phyloP scores from a whole-genome alignment of 352 stramenopile species.

The Pythium grandisporangium region DNA sequence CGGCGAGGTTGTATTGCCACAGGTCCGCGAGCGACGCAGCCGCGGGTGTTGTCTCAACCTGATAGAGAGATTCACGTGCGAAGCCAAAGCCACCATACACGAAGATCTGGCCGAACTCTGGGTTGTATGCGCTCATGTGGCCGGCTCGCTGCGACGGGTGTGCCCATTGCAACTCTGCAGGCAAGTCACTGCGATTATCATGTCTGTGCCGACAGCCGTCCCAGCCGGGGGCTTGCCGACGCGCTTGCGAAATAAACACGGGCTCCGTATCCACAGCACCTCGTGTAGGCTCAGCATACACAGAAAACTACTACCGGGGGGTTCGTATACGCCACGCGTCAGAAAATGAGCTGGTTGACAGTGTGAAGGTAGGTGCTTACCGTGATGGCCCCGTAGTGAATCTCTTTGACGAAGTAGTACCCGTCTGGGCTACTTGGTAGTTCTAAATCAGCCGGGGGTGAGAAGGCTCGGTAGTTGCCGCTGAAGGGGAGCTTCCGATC shows the following conservation, averaged over 20 bases:
- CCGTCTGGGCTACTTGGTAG: constrained; percentile 26
- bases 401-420: constrained; percentile 66
- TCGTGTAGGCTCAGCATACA: constrained; percentile 86
- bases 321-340: too few species aligned
- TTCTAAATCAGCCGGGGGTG: constrained; percentile 10
- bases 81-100: constrained; percentile 88
- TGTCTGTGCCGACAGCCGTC: constrained; percentile 90
- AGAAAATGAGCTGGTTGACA: too few species aligned
- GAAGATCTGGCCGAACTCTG: constrained; percentile 61
- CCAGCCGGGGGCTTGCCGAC: constrained; percentile 89
- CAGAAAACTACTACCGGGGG: constrained; percentile 51
- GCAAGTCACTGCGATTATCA: constrained; percentile 59
- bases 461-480: constrained; percentile 61
- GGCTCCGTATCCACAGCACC: constrained; percentile 39
- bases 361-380: constrained; percentile 24
- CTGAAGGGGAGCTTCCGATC: constrained; percentile 47
- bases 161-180: constrained; percentile 65
- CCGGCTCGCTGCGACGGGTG: constrained; percentile 79
- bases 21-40: constrained; percentile 72
- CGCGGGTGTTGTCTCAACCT: constrained; percentile 41
- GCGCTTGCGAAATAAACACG: constrained; percentile 85
- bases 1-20: constrained; percentile 86
- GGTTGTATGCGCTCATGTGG: constrained; percentile 82
- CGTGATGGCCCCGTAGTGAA: constrained; percentile 59
- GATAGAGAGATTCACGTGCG: constrained; percentile 43